Conservation (phyloP, 2,329 filamentous ascomycete genomes). For the Triangularia verruculosa region DNA sequence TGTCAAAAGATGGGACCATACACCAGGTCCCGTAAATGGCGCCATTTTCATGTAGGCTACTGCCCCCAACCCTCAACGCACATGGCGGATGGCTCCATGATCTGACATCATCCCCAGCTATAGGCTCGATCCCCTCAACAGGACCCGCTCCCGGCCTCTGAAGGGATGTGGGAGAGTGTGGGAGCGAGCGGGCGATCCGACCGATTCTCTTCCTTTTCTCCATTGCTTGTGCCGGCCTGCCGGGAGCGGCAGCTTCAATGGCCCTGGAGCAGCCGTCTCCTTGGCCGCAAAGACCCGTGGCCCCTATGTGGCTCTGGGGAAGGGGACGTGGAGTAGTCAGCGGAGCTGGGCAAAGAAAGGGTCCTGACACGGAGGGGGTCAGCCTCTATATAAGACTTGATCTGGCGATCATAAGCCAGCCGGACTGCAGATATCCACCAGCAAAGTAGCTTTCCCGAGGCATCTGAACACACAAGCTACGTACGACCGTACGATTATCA, state of each 20-base stretch:
- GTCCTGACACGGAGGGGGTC: background rate
- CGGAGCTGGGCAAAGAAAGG: background rate
- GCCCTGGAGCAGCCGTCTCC: background rate
- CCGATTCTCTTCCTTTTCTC: slow-evolving; percentile 19
- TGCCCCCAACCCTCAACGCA: background rate
- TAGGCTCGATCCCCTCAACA: background rate
- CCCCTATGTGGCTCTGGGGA: background rate
- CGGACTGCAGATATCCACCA: background rate
- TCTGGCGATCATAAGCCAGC: background rate
- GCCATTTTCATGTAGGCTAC: slow-evolving; percentile 16
- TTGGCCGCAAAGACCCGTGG: background rate
- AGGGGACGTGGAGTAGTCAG: background rate
- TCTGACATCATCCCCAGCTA: slow-evolving; percentile 11
- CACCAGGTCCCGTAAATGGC: slow-evolving; percentile 1
- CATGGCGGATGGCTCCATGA: slow-evolving; percentile 7
- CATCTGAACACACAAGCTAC: background rate
- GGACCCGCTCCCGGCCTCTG: background rate
- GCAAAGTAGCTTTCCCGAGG: background rate
- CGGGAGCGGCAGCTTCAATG: slow-evolving; percentile 1
- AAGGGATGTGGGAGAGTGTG: background rate
- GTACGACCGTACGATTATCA: background rate
- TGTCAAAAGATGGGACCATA: background rate
- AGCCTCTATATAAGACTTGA: slow-evolving; percentile 1
- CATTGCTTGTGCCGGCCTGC: slow-evolving; percentile 4
- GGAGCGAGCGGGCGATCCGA: slow-evolving; percentile 8